A percentile compares a stretch with the other conserved stretches of the same genome.
These are phyloP conservation scores for Oidium heveae DNA, from an alignment of 2,329 filamentous ascomycete genomes.

Conservation along the genomic window DNA sequence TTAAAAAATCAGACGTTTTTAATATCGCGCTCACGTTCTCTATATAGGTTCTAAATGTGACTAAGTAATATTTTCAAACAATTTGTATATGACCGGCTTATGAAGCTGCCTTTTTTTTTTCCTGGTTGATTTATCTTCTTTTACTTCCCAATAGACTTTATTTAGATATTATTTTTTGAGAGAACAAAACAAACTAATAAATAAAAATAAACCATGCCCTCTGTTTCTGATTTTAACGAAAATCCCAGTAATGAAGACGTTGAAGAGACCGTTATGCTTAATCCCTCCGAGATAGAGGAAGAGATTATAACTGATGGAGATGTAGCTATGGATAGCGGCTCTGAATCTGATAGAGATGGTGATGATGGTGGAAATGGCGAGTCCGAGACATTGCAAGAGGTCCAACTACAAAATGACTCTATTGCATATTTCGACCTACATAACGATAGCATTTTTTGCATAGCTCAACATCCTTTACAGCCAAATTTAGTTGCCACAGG, in stretches of 20 bases:
- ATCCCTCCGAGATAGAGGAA: constrained; percentile 53
- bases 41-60: no score
- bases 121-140: no score
- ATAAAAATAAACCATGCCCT: no score
- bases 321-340: constrained; percentile 55
- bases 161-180: no score
- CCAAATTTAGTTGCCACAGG: constrained; percentile 66
- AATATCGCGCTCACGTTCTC: no score
- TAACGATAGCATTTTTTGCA: constrained; percentile 79
- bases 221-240: no score
- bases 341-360: constrained; percentile 41
- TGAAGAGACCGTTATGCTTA: constrained; percentile 46
- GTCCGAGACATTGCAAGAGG: constrained; percentile 33
- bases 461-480: constrained; percentile 70
- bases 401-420: constrained; percentile 75
- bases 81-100: no score
- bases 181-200: no score
- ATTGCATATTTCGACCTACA: constrained; percentile 77
- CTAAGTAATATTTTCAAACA: no score
- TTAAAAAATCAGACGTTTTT: no score
- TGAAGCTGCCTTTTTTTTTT: no score
- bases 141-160: no score
- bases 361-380: constrained; percentile 32
- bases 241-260: constrained; percentile 18
- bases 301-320: constrained; percentile 45